Percentiles rank a stretch among this genome's conserved stretches.
Evolutionary conservation across 768 basidiomycete species (phyloP).

Genomic region (Ramaria rubella): DNA sequence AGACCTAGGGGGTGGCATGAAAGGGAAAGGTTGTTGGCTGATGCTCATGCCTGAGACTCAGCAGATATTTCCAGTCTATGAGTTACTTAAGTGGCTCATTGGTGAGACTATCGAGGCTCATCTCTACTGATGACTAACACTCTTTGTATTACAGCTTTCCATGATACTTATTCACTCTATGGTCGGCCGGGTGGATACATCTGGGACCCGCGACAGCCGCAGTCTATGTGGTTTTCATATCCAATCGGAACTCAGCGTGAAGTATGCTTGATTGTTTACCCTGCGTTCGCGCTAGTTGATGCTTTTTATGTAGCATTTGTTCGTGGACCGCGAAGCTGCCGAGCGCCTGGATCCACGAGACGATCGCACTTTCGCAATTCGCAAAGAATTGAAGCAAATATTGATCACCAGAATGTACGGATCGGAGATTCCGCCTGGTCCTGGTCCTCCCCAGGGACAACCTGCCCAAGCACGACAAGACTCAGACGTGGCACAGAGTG

Average conservation of each 20-base stretch:
- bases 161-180: constrained; percentile 83
- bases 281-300: constrained; percentile 15
- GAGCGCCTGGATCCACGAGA: constrained; percentile 72
- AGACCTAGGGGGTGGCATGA: constrained; percentile 59
- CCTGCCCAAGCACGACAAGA: not conserved
- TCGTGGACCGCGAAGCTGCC: constrained; percentile 79
- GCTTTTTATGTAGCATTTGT: constrained; percentile 52
- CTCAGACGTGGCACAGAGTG: constrained; percentile 2
- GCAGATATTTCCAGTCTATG: constrained; percentile 36
- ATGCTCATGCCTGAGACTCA: constrained; percentile 79
- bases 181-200: constrained; percentile 81
- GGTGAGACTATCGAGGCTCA: constrained; percentile 42
- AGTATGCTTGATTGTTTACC: constrained; percentile 41
- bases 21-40: constrained; percentile 73
- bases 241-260: constrained; percentile 80
- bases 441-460: constrained; percentile 1
- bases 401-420: constrained; percentile 58
- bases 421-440: constrained; percentile 14
- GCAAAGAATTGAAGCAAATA: constrained; percentile 55
- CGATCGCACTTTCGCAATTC: constrained; percentile 66
- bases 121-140: not conserved
- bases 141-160: constrained; percentile 54
- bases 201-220: constrained; percentile 82
- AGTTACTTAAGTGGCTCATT: constrained; percentile 89
- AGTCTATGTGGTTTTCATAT: constrained; percentile 89